These are phyloP conservation scores for Geranium rotundifolium DNA, from an alignment of 345 rosid genomes.

Conservation along the genomic window DNA sequence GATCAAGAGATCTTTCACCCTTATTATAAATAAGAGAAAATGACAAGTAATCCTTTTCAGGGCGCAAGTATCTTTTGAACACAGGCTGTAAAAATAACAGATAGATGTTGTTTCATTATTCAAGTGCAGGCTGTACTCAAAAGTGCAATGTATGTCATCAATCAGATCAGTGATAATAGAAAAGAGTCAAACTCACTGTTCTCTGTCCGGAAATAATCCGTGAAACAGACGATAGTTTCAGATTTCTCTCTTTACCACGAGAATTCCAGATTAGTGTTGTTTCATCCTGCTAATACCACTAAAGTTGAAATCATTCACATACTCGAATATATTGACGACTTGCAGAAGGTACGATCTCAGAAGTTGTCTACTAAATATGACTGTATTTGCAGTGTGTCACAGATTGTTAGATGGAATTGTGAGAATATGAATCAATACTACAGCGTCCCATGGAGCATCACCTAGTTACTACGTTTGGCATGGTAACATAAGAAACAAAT, in stretches of 20 bases:
- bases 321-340: conserved; percentile 11
- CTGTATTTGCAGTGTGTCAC: not conserved
- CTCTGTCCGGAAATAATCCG: conserved; percentile 85
- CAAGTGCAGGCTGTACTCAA: not conserved
- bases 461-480: too few species aligned
- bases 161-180: not conserved
- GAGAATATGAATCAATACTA: not conserved
- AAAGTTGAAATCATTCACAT: conserved; percentile 31
- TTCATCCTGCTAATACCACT: conserved; percentile 70
- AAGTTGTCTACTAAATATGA: not conserved
- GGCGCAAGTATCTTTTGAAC: conserved; percentile 81
- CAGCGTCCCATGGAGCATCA: not conserved
- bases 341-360: not conserved
- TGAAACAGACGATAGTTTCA: conserved; percentile 55
- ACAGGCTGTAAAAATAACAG: conserved; percentile 44
- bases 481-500: too few species aligned
- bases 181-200: conserved; percentile 51
- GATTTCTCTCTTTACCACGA: conserved; percentile 57
- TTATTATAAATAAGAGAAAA: conserved; percentile 87
- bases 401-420: not conserved
- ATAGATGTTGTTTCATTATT: too few species aligned
- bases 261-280: conserved; percentile 70
- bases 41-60: conserved; percentile 88
- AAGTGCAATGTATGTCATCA: not conserved
- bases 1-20: conserved; percentile 87